Evolutionary conservation across 768 basidiomycete species (phyloP), one percentile per base, ranked within the genome.

Genomic region (Leccinum uliginosum): DNA sequence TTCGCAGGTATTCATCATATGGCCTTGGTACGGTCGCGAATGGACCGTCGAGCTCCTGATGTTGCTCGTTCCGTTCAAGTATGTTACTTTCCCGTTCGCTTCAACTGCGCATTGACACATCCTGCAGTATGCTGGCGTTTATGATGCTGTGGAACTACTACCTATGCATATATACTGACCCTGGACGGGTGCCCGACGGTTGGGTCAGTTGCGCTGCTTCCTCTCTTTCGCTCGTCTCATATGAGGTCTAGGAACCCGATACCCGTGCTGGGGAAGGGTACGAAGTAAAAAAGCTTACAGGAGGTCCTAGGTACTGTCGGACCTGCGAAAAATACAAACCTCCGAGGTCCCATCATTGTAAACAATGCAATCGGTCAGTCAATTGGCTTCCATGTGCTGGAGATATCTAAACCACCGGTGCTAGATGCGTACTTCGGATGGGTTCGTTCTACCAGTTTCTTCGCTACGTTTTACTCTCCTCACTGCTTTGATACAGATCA

Each of bases 31-130:
- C 66, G 91, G 93, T 40, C 72, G 80, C 35, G 85, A 73, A 50
- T 60, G 91, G 59, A 86, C 91, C 14, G 73, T 90, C 43, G 85
- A 93, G 65, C 83, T 96, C 46, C 58, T 96, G 38, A 74, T 71
- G 21, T 78, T 95, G n/a, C 78, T 97, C 21, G 60, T 84, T 3
- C 96, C 96, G 9, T 96, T 96, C 88, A 95, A 96, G 93, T 94
- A 68, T 68, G 88, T 34, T 29, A 11, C 35, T n/a, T 51, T 29
- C 10, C 11, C 26, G 46, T 27, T 38, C 9, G 12, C 21, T 50
- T 50, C 50, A 55, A 54, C 59, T 53, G 32, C 53, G 64, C 34
- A 46, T 34, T 56, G 43, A 59, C 62, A 19, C 40, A 14, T 50
- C 26, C 14, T 38, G 12, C 50, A 98, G 95, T 66, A 48, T 83